A percentile compares a stretch with the other conserved stretches of the same genome.
phyloP scores from a whole-genome alignment of 1,139 yeast genomes.

The Taphrina populina region DNA sequence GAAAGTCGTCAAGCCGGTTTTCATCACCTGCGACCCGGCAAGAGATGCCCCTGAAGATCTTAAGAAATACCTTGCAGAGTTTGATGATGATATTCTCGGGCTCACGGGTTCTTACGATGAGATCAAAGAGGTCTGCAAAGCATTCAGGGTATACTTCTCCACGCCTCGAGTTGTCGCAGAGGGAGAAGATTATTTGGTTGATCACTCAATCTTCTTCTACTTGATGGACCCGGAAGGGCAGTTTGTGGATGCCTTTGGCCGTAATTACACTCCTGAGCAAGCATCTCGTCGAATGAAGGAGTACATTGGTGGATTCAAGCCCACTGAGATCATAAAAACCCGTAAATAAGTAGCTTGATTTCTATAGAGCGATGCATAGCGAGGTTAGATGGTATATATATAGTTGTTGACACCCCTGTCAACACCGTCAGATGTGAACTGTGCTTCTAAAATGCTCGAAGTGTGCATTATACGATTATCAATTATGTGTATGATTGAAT shows the following conservation, averaged over 20 bases:
- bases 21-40: conserved; percentile 94
- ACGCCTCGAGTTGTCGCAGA: conserved; percentile 86
- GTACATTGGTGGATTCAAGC: conserved; percentile 50
- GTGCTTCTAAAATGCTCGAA: too few relatives aligned
- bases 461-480: too few relatives aligned
- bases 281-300: conserved; percentile 77
- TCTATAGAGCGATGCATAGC: not conserved
- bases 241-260: conserved; percentile 89
- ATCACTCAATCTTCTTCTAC: conserved; percentile 93
- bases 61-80: conserved; percentile 51
- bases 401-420: too few relatives aligned
- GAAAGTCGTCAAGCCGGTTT: conserved; percentile 54
- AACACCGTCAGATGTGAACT: too few relatives aligned
- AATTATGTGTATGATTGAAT: too few relatives aligned
- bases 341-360: not conserved
- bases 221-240: conserved; percentile 96
- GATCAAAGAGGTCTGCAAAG: conserved; percentile 78
- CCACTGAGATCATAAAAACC: conserved; percentile 9
- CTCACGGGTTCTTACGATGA: conserved; percentile 87
- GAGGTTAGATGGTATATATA: too few relatives aligned
- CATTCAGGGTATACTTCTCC: conserved; percentile 88
- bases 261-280: conserved; percentile 76
- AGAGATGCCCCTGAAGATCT: conserved; percentile 80
- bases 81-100: conserved; percentile 85
- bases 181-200: conserved; percentile 94